Evolutionary conservation across 2,329 filamentous ascomycete species (phyloP).

Genomic region (Lecanicillium sp.): DNA sequence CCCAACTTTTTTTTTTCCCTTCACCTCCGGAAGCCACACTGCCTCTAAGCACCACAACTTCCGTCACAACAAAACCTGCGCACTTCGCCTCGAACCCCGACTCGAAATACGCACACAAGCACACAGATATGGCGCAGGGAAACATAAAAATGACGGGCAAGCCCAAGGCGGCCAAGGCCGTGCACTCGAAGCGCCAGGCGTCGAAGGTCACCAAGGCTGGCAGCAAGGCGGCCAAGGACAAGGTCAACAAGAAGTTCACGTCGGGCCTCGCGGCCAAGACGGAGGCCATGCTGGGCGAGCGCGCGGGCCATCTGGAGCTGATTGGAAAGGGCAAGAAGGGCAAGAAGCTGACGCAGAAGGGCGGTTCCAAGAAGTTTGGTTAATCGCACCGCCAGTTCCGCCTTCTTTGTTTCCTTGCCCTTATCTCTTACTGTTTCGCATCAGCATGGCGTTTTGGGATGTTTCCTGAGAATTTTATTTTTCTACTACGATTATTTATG

Average conservation of each 20-base stretch:
- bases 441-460: slow-evolving; percentile 6
- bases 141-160: slow-evolving; percentile 41
- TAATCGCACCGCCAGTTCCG: slow-evolving; percentile 29
- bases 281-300: slow-evolving; percentile 52
- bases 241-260: slow-evolving; percentile 49
- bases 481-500: neutral
- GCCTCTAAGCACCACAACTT: neutral
- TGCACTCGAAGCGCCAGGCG: slow-evolving; percentile 37
- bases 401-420: neutral
- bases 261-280: slow-evolving; percentile 49
- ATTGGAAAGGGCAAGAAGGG: slow-evolving; percentile 51
- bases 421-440: neutral
- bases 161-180: slow-evolving; percentile 34
- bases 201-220: slow-evolving; percentile 43
- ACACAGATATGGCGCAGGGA: slow-evolving; percentile 48
- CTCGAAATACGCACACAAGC: neutral
- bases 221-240: slow-evolving; percentile 41
- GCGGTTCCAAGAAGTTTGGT: slow-evolving; percentile 51
- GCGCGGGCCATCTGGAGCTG: slow-evolving; percentile 54
- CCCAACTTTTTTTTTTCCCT: neutral
- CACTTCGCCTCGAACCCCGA: neutral
- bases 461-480: neutral
- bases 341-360: slow-evolving; percentile 37
- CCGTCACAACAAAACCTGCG: too few relatives aligned
- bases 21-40: neutral